phyloP scores from a whole-genome alignment of 306 rosid genomes.

The Oemleria cerasiformis region DNA sequence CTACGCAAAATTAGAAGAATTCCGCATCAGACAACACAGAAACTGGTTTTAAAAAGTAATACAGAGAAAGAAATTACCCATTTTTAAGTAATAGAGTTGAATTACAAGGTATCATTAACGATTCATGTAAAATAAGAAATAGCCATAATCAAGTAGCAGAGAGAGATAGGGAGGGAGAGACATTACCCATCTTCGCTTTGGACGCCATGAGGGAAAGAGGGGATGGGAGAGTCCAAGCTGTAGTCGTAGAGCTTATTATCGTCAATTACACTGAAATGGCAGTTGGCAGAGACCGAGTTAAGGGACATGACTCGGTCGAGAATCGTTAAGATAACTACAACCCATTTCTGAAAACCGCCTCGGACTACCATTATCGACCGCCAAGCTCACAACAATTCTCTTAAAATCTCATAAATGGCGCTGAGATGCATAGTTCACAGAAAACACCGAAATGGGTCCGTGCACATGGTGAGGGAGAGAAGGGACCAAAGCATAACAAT shows the following conservation, averaged over 20 bases:
- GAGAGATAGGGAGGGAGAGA: not conserved
- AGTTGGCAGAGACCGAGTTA: conserved; percentile 35
- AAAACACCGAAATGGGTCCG: not conserved
- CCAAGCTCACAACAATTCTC: conserved; percentile 24
- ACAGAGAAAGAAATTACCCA: not conserved
- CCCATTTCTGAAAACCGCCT: conserved; percentile 25
- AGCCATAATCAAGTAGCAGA: not conserved
- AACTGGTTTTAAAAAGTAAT: too few species aligned
- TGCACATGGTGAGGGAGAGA: not conserved
- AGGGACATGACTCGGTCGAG: conserved; percentile 15
- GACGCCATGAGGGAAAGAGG: conserved; percentile 72
- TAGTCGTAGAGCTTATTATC: conserved; percentile 62
- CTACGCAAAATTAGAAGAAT: not conserved
- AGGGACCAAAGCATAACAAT: not conserved
- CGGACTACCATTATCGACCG: conserved; percentile 33
- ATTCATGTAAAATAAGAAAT: not conserved
- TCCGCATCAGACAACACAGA: not conserved
- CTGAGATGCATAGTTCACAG: not conserved
- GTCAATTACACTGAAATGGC: conserved; percentile 47
- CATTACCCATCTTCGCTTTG: conserved; percentile 94
- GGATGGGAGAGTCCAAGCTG: conserved; percentile 63
- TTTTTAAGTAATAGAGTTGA: not conserved
- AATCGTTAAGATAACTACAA: conserved; percentile 40
- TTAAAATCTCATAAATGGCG: not conserved
- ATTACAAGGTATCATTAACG: not conserved